Conservation (phyloP, 129 eudicot species). For the Centaurea solstitialis region DNA sequence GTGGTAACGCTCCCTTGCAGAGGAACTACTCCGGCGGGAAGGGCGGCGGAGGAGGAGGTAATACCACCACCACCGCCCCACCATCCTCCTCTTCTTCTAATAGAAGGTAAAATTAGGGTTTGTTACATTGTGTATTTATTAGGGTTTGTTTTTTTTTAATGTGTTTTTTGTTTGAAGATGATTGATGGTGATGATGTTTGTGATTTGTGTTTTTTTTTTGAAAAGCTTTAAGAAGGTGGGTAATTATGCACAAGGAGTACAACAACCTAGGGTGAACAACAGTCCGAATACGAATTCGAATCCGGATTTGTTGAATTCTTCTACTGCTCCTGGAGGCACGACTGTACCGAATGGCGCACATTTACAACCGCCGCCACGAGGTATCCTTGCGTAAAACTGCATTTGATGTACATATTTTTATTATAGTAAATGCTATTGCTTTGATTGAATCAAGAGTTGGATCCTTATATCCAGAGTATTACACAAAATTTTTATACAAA, state of each 20-base stretch:
- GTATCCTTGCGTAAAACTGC: conserved; percentile 29
- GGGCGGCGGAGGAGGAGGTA: conserved; percentile 45
- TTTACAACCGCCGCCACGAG: conserved; percentile 30
- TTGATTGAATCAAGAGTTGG: background rate
- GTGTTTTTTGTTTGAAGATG: background rate
- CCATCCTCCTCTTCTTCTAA: conserved; percentile 39
- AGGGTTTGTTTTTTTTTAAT: conserved; percentile 33
- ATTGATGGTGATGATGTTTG: background rate
- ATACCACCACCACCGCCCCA: conserved; percentile 43
- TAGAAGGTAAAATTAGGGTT: conserved; percentile 44
- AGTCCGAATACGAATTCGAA: conserved; percentile 11
- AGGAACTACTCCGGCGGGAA: conserved; percentile 54
- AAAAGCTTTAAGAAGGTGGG: conserved; percentile 55
- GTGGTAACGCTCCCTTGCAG: conserved; percentile 35
- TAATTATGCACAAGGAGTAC: conserved; percentile 60
- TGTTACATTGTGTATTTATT: background rate
- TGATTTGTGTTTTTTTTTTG: background rate
- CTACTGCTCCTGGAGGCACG: conserved; percentile 30
- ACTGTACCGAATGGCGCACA: conserved; percentile 61
- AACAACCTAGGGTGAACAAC: conserved; percentile 32
- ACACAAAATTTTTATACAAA: background rate
- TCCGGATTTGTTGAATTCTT: conserved; percentile 31
- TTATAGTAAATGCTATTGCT: background rate
- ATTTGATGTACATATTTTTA: background rate
- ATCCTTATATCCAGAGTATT: background rate